Evolutionary conservation across 2,329 filamentous ascomycete species (phyloP).

Genomic region (Rhinocladiella similis): DNA sequence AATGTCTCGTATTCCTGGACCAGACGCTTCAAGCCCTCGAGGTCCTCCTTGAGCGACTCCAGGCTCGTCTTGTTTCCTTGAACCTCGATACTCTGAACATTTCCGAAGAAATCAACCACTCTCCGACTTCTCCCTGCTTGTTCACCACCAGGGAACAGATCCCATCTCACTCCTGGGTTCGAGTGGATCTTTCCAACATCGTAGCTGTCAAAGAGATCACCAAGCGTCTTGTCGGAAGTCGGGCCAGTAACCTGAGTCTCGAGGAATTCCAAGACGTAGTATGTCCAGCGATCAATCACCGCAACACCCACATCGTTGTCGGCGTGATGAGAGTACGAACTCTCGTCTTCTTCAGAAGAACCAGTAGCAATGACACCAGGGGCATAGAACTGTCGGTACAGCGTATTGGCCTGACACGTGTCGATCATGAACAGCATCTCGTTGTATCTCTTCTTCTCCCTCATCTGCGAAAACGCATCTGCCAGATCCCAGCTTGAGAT

Average conservation of each 20-base stretch:
- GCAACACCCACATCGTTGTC: conserved; percentile 97
- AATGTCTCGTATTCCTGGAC: conserved; percentile 50
- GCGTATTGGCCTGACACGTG: conserved; percentile 98
- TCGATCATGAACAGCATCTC: conserved; percentile 99
- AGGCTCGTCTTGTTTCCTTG: conserved; percentile 63
- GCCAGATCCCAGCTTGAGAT: conserved; percentile 95
- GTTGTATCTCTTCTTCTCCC: conserved; percentile 99
- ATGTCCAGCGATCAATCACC: conserved; percentile 97
- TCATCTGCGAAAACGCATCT: conserved; percentile 99
- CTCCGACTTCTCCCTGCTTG: conserved; percentile 73
- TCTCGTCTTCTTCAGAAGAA: conserved; percentile 93
- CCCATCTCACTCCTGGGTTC: conserved; percentile 87
- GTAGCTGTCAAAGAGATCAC: conserved; percentile 94
- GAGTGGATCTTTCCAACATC: conserved; percentile 94
- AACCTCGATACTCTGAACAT: conserved; percentile 92
- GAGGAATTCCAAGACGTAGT: conserved; percentile 96
- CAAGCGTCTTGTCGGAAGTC: conserved; percentile 83
- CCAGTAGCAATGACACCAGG: conserved; percentile 98
- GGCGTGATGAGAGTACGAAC: conserved; percentile 94
- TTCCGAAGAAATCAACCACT: conserved; percentile 97
- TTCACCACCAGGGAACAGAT: conserved; percentile 87
- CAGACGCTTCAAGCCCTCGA: conserved; percentile 68
- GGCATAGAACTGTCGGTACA: conserved; percentile 98
- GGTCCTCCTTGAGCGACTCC: conserved; percentile 62
- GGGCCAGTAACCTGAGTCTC: conserved; percentile 86